These are phyloP conservation scores for Spiromastix sp. DNA, from an alignment of 2,329 filamentous ascomycete genomes.

Conservation along the genomic window DNA sequence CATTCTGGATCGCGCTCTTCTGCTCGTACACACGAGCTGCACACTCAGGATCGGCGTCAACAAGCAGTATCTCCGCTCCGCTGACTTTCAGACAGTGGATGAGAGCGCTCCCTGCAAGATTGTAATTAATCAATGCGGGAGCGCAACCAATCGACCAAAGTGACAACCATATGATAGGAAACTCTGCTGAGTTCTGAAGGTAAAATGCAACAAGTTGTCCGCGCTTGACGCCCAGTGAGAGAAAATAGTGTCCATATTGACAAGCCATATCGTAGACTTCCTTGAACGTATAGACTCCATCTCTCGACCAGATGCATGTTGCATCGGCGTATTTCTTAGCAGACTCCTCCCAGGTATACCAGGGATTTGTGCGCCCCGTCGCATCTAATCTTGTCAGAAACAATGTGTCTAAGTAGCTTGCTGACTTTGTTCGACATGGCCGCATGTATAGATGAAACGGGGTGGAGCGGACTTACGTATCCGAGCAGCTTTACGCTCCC, in stretches of 20 bases:
- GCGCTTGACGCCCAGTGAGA: slow-evolving; percentile 46
- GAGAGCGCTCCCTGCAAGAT: slow-evolving; percentile 53
- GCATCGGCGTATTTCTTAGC: slow-evolving; percentile 43
- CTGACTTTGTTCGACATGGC: slow-evolving; percentile 1
- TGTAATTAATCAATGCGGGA: slow-evolving; percentile 62
- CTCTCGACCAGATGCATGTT: slow-evolving; percentile 58
- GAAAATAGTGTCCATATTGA: slow-evolving; percentile 54
- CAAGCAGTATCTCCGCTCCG: slow-evolving; percentile 45
- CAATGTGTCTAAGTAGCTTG: no score
- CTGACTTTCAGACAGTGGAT: slow-evolving; percentile 55
- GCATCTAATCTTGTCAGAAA: slow-evolving; percentile 28
- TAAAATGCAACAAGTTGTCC: slow-evolving; percentile 56
- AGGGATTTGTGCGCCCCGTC: slow-evolving; percentile 48
- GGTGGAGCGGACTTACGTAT: slow-evolving; percentile 32
- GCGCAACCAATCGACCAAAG: slow-evolving; percentile 56
- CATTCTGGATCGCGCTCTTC: slow-evolving; percentile 37
- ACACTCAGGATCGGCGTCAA: slow-evolving; percentile 47
- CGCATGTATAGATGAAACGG: not conserved
- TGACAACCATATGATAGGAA: slow-evolving; percentile 55
- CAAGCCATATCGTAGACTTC: slow-evolving; percentile 46
- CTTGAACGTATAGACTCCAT: slow-evolving; percentile 49
- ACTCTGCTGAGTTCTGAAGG: slow-evolving; percentile 58
- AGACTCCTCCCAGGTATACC: slow-evolving; percentile 54
- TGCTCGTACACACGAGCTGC: slow-evolving; percentile 47
- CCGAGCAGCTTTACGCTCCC: slow-evolving; percentile 37